phyloP scores from a whole-genome alignment of 2,329 filamentous ascomycete species.

The Colletotrichum karsti region DNA sequence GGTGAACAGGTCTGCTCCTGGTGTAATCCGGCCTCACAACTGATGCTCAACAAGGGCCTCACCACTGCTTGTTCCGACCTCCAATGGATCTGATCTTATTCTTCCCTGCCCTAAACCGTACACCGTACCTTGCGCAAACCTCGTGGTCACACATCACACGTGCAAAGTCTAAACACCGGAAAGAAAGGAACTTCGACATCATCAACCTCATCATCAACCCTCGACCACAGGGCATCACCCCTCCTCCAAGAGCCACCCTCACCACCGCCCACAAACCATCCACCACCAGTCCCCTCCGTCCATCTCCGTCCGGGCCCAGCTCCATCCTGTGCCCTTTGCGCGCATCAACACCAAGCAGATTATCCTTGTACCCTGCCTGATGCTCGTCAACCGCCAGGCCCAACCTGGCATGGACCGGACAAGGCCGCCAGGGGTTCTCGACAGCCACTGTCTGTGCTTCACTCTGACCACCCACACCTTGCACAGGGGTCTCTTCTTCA shows the following conservation, averaged over 20 bases:
- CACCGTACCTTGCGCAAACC: neutral
- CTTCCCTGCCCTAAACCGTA: neutral
- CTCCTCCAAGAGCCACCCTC: neutral
- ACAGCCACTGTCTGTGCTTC: constrained; percentile 28
- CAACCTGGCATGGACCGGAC: constrained; percentile 23
- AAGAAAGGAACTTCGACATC: neutral
- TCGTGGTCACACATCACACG: neutral
- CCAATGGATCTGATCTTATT: neutral
- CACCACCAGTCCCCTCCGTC: neutral
- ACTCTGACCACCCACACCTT: constrained; percentile 27
- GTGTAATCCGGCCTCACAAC: constrained; percentile 7
- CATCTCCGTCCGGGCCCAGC: neutral
- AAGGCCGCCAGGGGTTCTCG: constrained; percentile 24
- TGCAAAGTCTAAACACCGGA: constrained; percentile 13
- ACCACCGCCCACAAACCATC: neutral
- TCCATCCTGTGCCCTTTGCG: neutral
- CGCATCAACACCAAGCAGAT: constrained; percentile 2
- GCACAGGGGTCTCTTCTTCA: constrained; percentile 20
- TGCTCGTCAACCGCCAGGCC: constrained; percentile 28
- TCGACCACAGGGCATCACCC: neutral
- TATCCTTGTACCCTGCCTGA: constrained; percentile 16
- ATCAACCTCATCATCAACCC: neutral
- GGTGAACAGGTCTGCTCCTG: constrained; percentile 20
- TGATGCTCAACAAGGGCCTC: constrained; percentile 17
- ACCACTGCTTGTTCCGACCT: neutral